Evolutionary conservation across 2,329 filamentous ascomycete genomes (phyloP).

Genomic region (Raffaelea albimanens): DNA sequence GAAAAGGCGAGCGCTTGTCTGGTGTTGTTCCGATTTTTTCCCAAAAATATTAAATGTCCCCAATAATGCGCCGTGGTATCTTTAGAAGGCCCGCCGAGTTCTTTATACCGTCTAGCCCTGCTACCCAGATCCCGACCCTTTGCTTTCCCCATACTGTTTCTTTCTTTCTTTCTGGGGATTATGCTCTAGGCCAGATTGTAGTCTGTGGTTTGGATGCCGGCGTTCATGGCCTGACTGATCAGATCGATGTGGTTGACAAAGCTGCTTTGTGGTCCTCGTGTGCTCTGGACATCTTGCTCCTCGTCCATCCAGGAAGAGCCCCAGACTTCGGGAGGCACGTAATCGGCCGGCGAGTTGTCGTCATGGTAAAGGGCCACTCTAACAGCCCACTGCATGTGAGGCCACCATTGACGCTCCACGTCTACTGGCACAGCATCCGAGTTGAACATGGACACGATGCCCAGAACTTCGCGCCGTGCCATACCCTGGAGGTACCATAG

Average conservation of each 20-base stretch:
- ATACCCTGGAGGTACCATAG: constrained; percentile 65
- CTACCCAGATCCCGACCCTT: too few species aligned
- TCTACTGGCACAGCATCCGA: constrained; percentile 35
- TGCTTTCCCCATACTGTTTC: too few species aligned
- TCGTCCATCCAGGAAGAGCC: constrained; percentile 39
- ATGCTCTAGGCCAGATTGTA: too few species aligned
- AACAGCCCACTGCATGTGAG: constrained; percentile 51
- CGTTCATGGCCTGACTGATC: constrained; percentile 26
- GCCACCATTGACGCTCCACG: constrained; percentile 42
- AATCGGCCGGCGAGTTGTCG: constrained; percentile 29
- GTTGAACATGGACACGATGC: constrained; percentile 50
- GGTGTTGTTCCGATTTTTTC: too few species aligned
- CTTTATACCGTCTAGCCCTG: too few species aligned
- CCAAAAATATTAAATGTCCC: too few species aligned
- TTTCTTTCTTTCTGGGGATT: too few species aligned
- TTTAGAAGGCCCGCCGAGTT: too few species aligned
- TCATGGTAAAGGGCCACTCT: constrained; percentile 49
- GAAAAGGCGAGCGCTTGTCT: too few species aligned
- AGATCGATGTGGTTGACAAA: constrained; percentile 37
- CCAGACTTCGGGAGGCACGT: constrained; percentile 49
- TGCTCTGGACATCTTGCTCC: constrained; percentile 12
- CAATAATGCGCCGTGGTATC: too few species aligned
- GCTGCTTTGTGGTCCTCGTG: not conserved
- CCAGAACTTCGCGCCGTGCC: constrained; percentile 54
- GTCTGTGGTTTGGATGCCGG: not conserved